These are phyloP conservation scores for Aspergillus pseudoglaucus DNA, from an alignment of 2,329 filamentous ascomycete species.

Conservation along the genomic window DNA sequence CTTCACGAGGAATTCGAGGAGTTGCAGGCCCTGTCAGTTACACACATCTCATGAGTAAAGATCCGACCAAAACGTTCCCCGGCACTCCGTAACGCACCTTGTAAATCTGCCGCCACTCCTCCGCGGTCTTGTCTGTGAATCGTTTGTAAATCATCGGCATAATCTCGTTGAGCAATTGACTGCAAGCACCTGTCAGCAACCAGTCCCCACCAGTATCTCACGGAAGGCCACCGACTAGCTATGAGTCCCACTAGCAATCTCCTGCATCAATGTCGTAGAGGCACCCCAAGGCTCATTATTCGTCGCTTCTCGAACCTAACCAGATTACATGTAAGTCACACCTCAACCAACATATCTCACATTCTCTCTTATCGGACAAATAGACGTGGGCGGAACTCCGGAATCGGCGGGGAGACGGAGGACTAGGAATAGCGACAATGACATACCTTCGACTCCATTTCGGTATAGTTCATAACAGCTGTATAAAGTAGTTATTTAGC, in stretches of 20 bases:
- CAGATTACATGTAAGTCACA: constrained; percentile 14
- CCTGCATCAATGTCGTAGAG: constrained; percentile 81
- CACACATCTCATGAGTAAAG: background rate
- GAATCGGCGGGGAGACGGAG: constrained; percentile 8
- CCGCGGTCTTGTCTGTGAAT: constrained; percentile 95
- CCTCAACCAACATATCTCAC: background rate
- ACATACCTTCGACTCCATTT: constrained; percentile 69
- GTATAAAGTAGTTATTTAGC: constrained; percentile 17
- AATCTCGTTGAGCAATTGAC: constrained; percentile 95
- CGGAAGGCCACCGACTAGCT: constrained; percentile 70
- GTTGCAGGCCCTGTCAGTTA: constrained; percentile 60
- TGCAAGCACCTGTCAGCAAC: constrained; percentile 34
- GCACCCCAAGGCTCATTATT: constrained; percentile 98
- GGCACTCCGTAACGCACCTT: constrained; percentile 52
- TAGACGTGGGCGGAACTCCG: constrained; percentile 4
- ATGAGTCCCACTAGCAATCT: constrained; percentile 95
- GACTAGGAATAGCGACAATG: background rate
- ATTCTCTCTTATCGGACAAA: background rate
- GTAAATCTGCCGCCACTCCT: constrained; percentile 99
- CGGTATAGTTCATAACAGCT: constrained; percentile 98
- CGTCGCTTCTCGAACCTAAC: constrained; percentile 87
- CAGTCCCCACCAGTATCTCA: background rate
- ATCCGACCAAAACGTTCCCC: background rate
- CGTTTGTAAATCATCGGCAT: constrained; percentile 99
- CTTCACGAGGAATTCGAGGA: constrained; percentile 95